Evolutionary conservation across 306 rosid species (phyloP), one percentile per base, ranked within the genome.

Genomic region (Castanea crenata): DNA sequence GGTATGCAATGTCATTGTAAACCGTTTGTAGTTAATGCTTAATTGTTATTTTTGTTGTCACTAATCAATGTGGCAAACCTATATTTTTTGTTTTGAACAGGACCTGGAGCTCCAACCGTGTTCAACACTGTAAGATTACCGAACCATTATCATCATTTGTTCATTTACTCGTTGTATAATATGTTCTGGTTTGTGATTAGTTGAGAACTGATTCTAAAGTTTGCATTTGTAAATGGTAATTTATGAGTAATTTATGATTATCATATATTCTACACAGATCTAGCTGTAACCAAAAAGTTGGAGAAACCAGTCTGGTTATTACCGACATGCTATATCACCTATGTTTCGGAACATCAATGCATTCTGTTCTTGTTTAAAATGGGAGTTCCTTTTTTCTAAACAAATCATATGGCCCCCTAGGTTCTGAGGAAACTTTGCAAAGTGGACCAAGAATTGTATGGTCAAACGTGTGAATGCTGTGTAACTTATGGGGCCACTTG

Each of bases 31-130:
- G 14, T 52, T 51, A 21, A 54, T 62, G 31, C 34, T 34, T 32
- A 31, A 6, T 61, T 18, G 59, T 62, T 61, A 13, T 59, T 21
- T 57, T 74, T 57, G 71, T 71, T 69, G 5, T 41, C 12, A 2
- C 27, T 38, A 59, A 29, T 77, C 55, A 55, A 31, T 77, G 44
- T 59, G 20, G 9, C 55, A 62, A 62, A 57, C 71, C 71, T 79
- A 21, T 61, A 0, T 73, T 80, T 85, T 85, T 73, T 3, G 55
- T 69, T 46, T 19, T 31, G 72, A 76, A 79, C 91, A 94, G 99
- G 99, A 70, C 99, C 99, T 73, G 97, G 81, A 56, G 97, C 98
- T 81, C 99, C 99, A 31, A 88, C 67, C 72, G 73, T 92, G 79
- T 95, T 95, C 91, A 95, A 95, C 81, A 89, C 96, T 85, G 99